Evolutionary conservation across 1,139 yeast species (phyloP), one percentile per base, ranked within the genome.

Genomic region (Lodderomyces oxycetoniae): DNA sequence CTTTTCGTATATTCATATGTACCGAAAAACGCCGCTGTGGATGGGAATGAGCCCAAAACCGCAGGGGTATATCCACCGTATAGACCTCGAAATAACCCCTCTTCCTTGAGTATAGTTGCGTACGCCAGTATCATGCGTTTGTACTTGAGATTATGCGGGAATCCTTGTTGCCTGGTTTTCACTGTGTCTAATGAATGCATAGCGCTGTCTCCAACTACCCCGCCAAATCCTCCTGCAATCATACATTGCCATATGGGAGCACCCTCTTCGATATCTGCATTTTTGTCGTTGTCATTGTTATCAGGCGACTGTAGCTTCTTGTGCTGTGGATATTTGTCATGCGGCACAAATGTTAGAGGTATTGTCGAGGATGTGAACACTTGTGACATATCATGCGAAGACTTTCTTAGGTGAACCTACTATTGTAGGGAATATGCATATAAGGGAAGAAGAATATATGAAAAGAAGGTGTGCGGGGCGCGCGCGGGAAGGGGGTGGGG

Each of bases 131-230:
- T 55, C 69, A 86, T 67, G 46, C 71, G 74, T 44, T 65, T 71
- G 57, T 91, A 89, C 56, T 84, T 84, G 5, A 63, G 46, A 20
- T 75, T 75, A 43, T 70, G 66, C 14, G 87, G 81, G 5, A 94
- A 86, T 17, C 96, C 97, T 53, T 91, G 98, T 55, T 91, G 98
- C 46, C 98, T 70, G 2, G 98, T 91, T 57, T 91, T 91, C 26
- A 93, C 96, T 0, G 98, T 91, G 52, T 91, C 98, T 30, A 91
- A 63, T 1, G 97, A 89, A 57, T 91, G 96, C 96, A 91, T 91
- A 31, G 78, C 65, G 2, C 94, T 74, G 52, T 91, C 98, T 11
- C 97, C 98, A 25, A 89, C 77, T 40, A 86, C 79, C 2, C 98
- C 98, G 6, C 98, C 98, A 33, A 89, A 63, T 2, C 96, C 96